A percentile compares a stretch with the other conserved stretches of the same genome.
Conservation (phyloP, 805 yeast species). For the Sungouiozyma intestinalis region DNA sequence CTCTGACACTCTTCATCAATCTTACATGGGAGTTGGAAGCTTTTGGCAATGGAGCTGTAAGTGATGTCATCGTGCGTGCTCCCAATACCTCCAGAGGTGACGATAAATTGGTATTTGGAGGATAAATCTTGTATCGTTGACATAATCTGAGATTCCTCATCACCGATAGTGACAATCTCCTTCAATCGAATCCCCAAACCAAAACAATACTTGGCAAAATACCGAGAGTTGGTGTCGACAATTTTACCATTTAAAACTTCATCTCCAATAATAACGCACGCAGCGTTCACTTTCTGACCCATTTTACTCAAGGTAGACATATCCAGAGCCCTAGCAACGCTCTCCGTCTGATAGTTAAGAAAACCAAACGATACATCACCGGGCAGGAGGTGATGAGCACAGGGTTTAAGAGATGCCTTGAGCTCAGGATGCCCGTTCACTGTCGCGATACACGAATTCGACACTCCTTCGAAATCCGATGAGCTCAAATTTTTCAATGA, state of each 20-base stretch:
- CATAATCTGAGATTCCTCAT: constrained; percentile 55
- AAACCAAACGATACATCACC: too few relatives aligned
- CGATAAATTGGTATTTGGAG: constrained; percentile 50
- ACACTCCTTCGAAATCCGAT: too few relatives aligned
- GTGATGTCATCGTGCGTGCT: constrained; percentile 90
- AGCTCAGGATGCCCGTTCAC: too few relatives aligned
- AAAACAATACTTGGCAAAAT: constrained; percentile 64
- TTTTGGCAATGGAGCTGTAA: constrained; percentile 61
- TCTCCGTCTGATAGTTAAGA: too few relatives aligned
- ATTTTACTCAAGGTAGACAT: not conserved
- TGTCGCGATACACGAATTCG: too few relatives aligned
- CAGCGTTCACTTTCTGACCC: constrained; percentile 18
- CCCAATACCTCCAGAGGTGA: constrained; percentile 63
- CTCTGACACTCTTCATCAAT: constrained; percentile 49
- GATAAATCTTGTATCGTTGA: constrained; percentile 37
- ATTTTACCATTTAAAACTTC: constrained; percentile 84
- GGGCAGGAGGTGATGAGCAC: too few relatives aligned
- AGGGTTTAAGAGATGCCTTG: too few relatives aligned
- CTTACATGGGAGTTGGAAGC: constrained; percentile 40
- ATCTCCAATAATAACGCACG: constrained; percentile 56
- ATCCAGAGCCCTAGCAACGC: too few relatives aligned
- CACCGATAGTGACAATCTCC: constrained; percentile 66
- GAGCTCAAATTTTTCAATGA: too few relatives aligned
- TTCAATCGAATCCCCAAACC: constrained; percentile 53
- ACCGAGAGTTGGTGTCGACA: constrained; percentile 63